Conservation (phyloP, 257 asterid genomes). For the Solanum bukasovii region DNA sequence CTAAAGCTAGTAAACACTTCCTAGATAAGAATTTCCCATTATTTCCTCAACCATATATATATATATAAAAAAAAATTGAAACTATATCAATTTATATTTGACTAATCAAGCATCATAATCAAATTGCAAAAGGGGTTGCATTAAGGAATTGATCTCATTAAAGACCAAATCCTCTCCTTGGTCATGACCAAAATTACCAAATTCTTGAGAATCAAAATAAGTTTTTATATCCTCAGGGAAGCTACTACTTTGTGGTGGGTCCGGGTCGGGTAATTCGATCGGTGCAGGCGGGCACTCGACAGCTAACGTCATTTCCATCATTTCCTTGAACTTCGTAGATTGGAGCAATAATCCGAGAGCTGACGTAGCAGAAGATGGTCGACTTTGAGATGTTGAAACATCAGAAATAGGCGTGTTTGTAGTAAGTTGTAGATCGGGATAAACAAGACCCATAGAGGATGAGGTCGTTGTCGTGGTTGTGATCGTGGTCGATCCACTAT, state of each 20-base stretch:
- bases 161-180: conserved; percentile 45
- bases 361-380: conserved; percentile 47
- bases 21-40: not conserved
- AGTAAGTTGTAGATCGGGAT: not conserved
- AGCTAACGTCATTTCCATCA: conserved; percentile 74
- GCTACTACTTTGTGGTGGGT: conserved; percentile 28
- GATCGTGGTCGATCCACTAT: not conserved
- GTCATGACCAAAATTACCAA: conserved; percentile 21
- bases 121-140: conserved; percentile 53
- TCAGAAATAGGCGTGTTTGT: not conserved
- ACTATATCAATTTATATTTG: not conserved
- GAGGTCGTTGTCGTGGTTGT: conserved; percentile 1
- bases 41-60: not conserved
- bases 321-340: conserved; percentile 68
- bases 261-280: conserved; percentile 13
- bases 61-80: not conserved
- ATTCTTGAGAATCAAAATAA: conserved; percentile 30
- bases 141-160: conserved; percentile 55
- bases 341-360: conserved; percentile 77
- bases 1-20: not conserved
- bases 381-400: conserved; percentile 11
- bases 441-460: not conserved
- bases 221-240: conserved; percentile 48
- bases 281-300: conserved; percentile 31
- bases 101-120: conserved; percentile 28